Conservation (phyloP, 805 yeast species). For the Ogataea methylovora region DNA sequence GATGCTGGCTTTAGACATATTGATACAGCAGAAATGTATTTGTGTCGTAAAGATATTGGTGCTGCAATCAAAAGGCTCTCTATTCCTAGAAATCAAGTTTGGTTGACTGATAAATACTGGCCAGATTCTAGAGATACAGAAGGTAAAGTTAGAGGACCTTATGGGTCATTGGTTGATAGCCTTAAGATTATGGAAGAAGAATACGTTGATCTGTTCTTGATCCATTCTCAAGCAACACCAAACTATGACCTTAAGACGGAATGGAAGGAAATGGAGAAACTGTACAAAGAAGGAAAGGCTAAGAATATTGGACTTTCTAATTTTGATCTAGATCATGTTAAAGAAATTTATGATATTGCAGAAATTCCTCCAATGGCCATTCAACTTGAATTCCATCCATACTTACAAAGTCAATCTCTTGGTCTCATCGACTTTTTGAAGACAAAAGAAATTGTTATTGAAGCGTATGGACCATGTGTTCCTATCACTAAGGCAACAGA, state of each 20-base stretch:
- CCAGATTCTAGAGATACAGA: too few relatives aligned
- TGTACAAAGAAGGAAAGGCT: slow-evolving; percentile 46
- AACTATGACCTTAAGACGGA: too few relatives aligned
- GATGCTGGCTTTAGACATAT: slow-evolving; percentile 42
- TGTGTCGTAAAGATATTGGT: slow-evolving; percentile 45
- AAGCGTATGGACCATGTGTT: slow-evolving; percentile 40
- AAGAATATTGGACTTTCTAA: slow-evolving; percentile 44
- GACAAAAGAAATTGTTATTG: slow-evolving; percentile 28
- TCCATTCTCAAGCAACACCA: slow-evolving; percentile 18
- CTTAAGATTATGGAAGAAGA: slow-evolving; percentile 33
- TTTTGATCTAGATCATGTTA: slow-evolving; percentile 38
- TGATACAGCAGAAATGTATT: slow-evolving; percentile 52
- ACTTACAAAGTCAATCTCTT: slow-evolving; percentile 52
- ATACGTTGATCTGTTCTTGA: slow-evolving; percentile 44
- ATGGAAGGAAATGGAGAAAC: slow-evolving; percentile 44
- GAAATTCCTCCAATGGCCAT: slow-evolving; percentile 45
- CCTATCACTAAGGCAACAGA: slow-evolving; percentile 29
- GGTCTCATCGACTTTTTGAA: slow-evolving; percentile 34
- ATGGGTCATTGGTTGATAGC: slow-evolving; percentile 29
- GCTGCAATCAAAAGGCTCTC: slow-evolving; percentile 35
- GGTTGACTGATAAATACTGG: slow-evolving; percentile 42
- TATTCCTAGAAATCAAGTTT: slow-evolving; percentile 30
- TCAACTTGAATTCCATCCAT: slow-evolving; percentile 62
- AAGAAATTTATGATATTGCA: slow-evolving; percentile 30
- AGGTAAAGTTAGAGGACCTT: slow-evolving; percentile 27